Evolutionary conservation across 371 early-diverging fungal species (phyloP).

Genomic region (Batrachochytrium dendrobatidis): DNA sequence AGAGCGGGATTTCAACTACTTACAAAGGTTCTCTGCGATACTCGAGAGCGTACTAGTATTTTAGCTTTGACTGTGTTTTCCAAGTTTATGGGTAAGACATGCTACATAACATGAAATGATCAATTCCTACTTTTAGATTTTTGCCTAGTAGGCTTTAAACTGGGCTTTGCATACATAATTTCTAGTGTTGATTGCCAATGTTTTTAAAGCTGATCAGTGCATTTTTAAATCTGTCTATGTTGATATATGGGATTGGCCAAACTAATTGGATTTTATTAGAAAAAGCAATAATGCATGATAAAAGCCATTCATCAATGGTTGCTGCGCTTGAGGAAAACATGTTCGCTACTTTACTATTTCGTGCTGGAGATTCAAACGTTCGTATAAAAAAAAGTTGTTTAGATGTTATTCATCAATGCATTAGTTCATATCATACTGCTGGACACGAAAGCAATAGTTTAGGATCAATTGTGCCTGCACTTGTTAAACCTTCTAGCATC

Average conservation of each 20-base stretch:
- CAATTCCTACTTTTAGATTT: background rate
- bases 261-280: slow-evolving; percentile 37
- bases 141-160: slow-evolving; percentile 34
- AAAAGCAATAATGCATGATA: slow-evolving; percentile 55
- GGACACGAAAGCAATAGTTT: no score
- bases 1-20: slow-evolving; percentile 55
- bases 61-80: slow-evolving; percentile 49
- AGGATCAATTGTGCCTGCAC: slow-evolving; percentile 45
- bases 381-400: slow-evolving; percentile 18
- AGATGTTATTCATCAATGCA: slow-evolving; percentile 46
- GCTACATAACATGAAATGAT: background rate
- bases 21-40: slow-evolving; percentile 54
- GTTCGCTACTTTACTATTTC: background rate
- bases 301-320: slow-evolving; percentile 30
- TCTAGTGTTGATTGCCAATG: no score
- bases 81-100: slow-evolving; percentile 45
- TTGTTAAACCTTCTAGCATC: slow-evolving; percentile 39
- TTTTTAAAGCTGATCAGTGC: slow-evolving; percentile 18
- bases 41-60: slow-evolving; percentile 50
- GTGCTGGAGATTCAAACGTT: background rate
- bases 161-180: slow-evolving; percentile 15
- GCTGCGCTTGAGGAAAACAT: background rate
- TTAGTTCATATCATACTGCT: slow-evolving; percentile 49
- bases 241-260: slow-evolving; percentile 44
- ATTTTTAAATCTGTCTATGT: slow-evolving; percentile 27